These are phyloP conservation scores for Phtheirospermum japonicum DNA, from an alignment of 257 asterid species.

Conservation along the genomic window DNA sequence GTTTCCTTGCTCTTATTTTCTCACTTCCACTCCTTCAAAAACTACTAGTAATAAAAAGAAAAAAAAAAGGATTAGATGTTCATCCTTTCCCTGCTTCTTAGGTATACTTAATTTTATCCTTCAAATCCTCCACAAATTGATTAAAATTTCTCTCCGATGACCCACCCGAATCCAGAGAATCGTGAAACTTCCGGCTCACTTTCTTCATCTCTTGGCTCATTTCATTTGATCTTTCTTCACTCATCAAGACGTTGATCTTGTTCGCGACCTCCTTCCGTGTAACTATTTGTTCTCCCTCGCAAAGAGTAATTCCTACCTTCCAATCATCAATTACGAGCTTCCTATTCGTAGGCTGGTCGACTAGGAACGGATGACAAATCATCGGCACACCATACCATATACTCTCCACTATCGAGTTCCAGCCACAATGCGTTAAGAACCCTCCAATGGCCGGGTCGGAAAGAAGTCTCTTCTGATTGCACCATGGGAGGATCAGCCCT, in stretches of 20 bases:
- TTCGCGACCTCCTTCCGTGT: constrained; percentile 32
- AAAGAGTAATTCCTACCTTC: constrained; percentile 47
- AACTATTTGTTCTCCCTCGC: constrained; percentile 32
- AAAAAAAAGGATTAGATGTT: too few species aligned
- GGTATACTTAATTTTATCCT: constrained; percentile 27
- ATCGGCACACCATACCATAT: constrained; percentile 45
- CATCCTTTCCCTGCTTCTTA: too few species aligned
- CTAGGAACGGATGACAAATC: constrained; percentile 41
- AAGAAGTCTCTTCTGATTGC: constrained; percentile 34
- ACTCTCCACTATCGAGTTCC: constrained; percentile 53
- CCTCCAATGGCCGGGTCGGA: constrained; percentile 39
- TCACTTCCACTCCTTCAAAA: too few species aligned
- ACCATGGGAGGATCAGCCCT: constrained; percentile 46
- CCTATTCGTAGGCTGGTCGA: constrained; percentile 40
- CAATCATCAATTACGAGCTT: constrained; percentile 50
- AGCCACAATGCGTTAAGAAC: constrained; percentile 46
- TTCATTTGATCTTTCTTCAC: too few species aligned
- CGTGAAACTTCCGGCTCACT: constrained; percentile 17
- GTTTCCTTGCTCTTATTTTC: too few species aligned
- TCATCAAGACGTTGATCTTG: constrained; percentile 36
- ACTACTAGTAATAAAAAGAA: too few species aligned
- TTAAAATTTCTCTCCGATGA: constrained; percentile 38
- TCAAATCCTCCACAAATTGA: constrained; percentile 38
- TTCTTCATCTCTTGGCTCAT: constrained; percentile 21
- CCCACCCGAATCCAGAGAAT: too few species aligned